phyloP scores from a whole-genome alignment of 2,329 filamentous ascomycete species.

The Penicillium sp. region DNA sequence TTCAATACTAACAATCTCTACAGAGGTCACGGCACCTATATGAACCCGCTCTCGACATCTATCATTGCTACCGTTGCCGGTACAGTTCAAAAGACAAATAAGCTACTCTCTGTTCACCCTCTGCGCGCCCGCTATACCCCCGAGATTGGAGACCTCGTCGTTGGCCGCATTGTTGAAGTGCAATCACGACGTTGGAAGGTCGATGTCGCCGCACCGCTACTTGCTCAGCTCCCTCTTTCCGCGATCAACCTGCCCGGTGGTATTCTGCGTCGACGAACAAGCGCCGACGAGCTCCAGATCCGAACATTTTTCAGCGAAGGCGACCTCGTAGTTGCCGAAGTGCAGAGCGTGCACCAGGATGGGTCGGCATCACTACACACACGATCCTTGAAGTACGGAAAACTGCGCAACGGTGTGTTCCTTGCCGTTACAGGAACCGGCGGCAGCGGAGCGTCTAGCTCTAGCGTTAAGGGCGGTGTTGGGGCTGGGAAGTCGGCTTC shows the following conservation, averaged over 20 bases:
- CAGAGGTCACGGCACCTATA: conserved; percentile 90
- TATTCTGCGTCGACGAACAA: conserved; percentile 84
- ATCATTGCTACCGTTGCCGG: conserved; percentile 91
- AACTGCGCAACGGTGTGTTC: conserved; percentile 90
- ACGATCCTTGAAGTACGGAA: conserved; percentile 87
- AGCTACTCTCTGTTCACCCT: conserved; percentile 86
- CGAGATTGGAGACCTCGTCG: conserved; percentile 92
- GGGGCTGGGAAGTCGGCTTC: conserved; percentile 53
- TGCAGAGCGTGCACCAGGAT: conserved; percentile 84
- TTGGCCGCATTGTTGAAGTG: conserved; percentile 93
- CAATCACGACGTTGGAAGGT: conserved; percentile 92
- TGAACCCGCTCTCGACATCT: conserved; percentile 58
- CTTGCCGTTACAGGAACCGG: conserved; percentile 77
- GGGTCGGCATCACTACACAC: conserved; percentile 87
- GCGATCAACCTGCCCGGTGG: conserved; percentile 94
- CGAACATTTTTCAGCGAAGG: conserved; percentile 96
- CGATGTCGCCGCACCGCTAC: conserved; percentile 82
- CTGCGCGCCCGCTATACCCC: conserved; percentile 90
- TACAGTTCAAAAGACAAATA: conserved; percentile 90
- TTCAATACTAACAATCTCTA: conserved; percentile 12
- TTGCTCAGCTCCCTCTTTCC: conserved; percentile 79
- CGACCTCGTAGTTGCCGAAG: conserved; percentile 89
- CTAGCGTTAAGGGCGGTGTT: conserved; percentile 33
- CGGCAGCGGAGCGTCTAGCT: conserved; percentile 57
- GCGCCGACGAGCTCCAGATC: conserved; percentile 96